These are phyloP conservation scores for Penicillium macrosclerotiorum DNA, from an alignment of 495 filamentous ascomycete genomes.

Conservation along the genomic window DNA sequence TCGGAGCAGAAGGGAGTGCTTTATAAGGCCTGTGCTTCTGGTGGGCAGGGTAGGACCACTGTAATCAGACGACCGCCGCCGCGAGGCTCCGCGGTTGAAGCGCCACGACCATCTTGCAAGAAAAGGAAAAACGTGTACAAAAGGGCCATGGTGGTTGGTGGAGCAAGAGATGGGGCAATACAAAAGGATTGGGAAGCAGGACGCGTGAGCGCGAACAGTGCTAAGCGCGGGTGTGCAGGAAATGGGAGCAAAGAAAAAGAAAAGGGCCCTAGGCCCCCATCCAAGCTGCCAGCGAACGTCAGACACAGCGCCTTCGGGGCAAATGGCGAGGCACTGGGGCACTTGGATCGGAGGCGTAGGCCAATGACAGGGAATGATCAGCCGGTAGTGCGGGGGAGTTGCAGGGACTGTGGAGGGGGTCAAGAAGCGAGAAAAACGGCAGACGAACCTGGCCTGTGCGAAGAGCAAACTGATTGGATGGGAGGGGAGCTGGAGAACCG, in stretches of 20 bases:
- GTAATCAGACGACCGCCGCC: constrained; percentile 21
- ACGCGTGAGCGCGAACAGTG: constrained; percentile 6
- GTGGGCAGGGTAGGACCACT: constrained; percentile 9
- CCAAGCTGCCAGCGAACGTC: constrained; percentile 3
- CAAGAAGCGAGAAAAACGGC: neutral
- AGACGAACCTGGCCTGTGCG: constrained; percentile 19
- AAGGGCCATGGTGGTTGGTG: constrained; percentile 17
- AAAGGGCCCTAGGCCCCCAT: constrained; percentile 16
- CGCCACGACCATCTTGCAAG: constrained; percentile 13
- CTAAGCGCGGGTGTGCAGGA: constrained; percentile 27
- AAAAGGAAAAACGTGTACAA: constrained; percentile 13
- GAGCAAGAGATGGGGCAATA: neutral
- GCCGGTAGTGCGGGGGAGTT: constrained; percentile 10
- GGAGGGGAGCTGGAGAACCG: neutral
- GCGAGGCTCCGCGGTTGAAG: constrained; percentile 21
- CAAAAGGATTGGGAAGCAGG: constrained; percentile 2
- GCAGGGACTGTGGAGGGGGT: constrained; percentile 2
- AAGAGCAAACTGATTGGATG: neutral
- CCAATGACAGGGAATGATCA: constrained; percentile 24
- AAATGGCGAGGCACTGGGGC: neutral
- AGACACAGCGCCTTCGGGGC: neutral
- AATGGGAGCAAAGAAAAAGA: constrained; percentile 12
- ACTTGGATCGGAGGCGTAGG: neutral
- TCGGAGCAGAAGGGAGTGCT: constrained; percentile 7
- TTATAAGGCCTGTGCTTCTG: neutral